phyloP scores from a whole-genome alignment of 495 filamentous ascomycete species.

The Penicillium ucsense region DNA sequence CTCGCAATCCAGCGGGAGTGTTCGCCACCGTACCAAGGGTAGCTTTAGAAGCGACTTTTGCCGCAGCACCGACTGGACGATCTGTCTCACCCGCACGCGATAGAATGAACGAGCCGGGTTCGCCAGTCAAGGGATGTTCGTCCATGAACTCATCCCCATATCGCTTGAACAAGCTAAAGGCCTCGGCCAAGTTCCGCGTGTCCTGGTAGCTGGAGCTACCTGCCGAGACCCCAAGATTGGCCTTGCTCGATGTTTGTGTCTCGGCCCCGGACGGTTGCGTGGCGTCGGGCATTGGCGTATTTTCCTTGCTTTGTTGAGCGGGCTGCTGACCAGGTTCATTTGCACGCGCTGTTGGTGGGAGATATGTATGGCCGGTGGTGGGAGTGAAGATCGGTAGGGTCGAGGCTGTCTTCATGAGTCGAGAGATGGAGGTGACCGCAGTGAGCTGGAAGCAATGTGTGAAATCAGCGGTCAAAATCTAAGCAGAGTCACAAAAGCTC shows the following conservation, averaged over 20 bases:
- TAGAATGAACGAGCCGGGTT: conserved; percentile 78
- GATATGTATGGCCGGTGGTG: conserved; percentile 63
- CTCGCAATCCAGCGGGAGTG: conserved; percentile 9
- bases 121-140: conserved; percentile 77
- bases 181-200: conserved; percentile 54
- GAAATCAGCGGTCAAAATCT: neutral
- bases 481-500: too few relatives aligned
- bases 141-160: conserved; percentile 81
- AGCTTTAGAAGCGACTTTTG: conserved; percentile 7
- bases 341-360: conserved; percentile 39
- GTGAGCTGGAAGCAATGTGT: conserved; percentile 47
- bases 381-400: conserved; percentile 64
- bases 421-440: conserved; percentile 52
- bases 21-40: conserved; percentile 1
- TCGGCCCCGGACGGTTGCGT: conserved; percentile 10
- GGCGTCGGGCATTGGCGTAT: conserved; percentile 51
- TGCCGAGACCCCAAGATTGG: conserved; percentile 24
- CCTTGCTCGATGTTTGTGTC: conserved; percentile 23
- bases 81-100: conserved; percentile 33
- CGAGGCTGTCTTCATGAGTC: conserved; percentile 53
- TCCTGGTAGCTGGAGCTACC: conserved; percentile 29
- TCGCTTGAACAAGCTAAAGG: conserved; percentile 51
- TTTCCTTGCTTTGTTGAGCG: conserved; percentile 43
- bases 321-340: conserved; percentile 23
- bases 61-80: conserved; percentile 6